Evolutionary conservation across 768 basidiomycete species (phyloP), one percentile per base, ranked within the genome.

Genomic region (Podaxis rugospora): DNA sequence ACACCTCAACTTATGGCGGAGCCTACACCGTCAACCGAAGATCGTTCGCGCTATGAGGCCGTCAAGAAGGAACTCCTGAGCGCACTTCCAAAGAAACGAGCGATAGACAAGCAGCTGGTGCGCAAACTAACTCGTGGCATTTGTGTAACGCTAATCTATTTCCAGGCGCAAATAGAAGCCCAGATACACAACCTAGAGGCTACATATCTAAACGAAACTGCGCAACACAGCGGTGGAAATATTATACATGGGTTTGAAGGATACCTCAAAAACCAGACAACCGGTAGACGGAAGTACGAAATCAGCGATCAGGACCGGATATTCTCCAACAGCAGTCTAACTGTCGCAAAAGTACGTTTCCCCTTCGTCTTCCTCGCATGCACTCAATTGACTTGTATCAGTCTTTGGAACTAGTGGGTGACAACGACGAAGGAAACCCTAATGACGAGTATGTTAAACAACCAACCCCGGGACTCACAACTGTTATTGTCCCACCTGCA

Each of bases 211-310:
- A 83, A 85, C 5, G 92, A 94, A 55, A 93, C 92, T 0, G 83
- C 87, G 1, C 77, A 78, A 0, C 87, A 89, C 63, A 87, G 84
- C 66, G 90, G 92, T 16, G 92, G 92, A 32, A 93, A 94, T 66
- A 93, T 94, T 56, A 88, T 94, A 39, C 88, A 88, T 66, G 92
- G 92, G 3, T 93, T 93, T 64, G 92, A 93, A 57, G 86, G 87
- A 44, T 94, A 93, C 69, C 82, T 93, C 61, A 94, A 93, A 73
- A 87, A 87, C 66, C 88, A 87, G 61, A 82, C 81, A 0, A 78
- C 81, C 7, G 84, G 81, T 5, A 78, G 90, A 66, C 81, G 88
- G 69, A 87, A 86, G 68, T 84, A 87, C 65, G 91, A 93, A 65
- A 82, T 92, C 60, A 83, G 81, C 63, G 92, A 93, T 59, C 75